phyloP scores from a whole-genome alignment of 768 basidiomycete species.

The Macrolepiota dolichaula region DNA sequence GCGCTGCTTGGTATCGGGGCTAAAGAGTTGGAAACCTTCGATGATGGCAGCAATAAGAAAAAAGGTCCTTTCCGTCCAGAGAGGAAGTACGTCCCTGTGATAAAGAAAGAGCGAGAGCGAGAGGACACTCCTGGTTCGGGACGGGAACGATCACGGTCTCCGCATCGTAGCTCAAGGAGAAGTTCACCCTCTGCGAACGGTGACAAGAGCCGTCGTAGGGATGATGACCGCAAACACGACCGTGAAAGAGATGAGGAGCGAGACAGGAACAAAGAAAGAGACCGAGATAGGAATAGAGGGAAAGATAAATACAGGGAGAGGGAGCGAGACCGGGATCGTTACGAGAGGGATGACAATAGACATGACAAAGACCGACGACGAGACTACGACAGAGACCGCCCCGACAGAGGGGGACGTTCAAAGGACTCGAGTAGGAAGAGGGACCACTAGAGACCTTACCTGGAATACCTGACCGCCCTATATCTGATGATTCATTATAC shows the following conservation, averaged over 20 bases:
- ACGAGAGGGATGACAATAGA: background rate
- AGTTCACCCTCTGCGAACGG: conserved; percentile 44
- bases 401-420: conserved; percentile 1
- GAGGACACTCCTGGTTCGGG: conserved; percentile 23
- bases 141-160: conserved; percentile 36
- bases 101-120: conserved; percentile 72
- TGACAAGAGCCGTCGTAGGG: conserved; percentile 22
- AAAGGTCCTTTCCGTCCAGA: conserved; percentile 51
- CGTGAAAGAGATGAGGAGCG: conserved; percentile 8
- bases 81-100: conserved; percentile 79
- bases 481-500: background rate
- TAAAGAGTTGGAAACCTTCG: conserved; percentile 74
- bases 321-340: conserved; percentile 10
- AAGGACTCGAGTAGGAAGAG: conserved; percentile 14
- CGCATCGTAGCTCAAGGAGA: conserved; percentile 41
- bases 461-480: background rate
- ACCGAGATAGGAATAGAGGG: conserved; percentile 1
- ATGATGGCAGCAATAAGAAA: conserved; percentile 63
- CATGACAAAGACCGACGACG: conserved; percentile 11
- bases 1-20: conserved; percentile 92
- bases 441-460: conserved; percentile 3
- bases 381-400: conserved; percentile 5
- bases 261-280: conserved; percentile 13
- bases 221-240: conserved; percentile 19
- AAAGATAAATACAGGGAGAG: conserved; percentile 11